A percentile compares a stretch with the other conserved stretches of the same genome.
Evolutionary conservation across 192 early-diverging fungal genomes (phyloP).

Genomic region (Mortierella claussenii): DNA sequence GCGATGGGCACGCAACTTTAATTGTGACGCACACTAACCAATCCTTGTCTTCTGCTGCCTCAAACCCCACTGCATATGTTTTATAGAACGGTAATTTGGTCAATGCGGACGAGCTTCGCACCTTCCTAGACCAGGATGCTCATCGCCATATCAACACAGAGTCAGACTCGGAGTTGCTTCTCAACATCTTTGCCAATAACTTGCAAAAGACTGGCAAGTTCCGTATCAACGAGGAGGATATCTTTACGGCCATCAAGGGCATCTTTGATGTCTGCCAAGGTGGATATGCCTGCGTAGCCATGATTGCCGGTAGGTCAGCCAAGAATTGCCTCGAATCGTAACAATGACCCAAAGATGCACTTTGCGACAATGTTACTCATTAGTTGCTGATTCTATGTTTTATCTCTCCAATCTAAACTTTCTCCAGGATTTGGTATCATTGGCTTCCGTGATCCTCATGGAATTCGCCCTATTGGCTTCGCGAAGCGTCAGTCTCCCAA

Average conservation of each 20-base stretch:
- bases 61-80: not conserved
- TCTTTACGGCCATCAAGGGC: conserved; percentile 90
- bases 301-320: conserved; percentile 88
- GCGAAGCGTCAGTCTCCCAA: conserved; percentile 75
- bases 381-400: too few relatives aligned
- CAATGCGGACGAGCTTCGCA: conserved; percentile 89
- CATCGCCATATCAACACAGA: conserved; percentile 99
- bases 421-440: conserved; percentile 91
- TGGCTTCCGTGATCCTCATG: conserved; percentile 94
- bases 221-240: conserved; percentile 98
- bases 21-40: not conserved
- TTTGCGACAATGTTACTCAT: too few relatives aligned
- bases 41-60: not conserved
- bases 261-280: conserved; percentile 88
- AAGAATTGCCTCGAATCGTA: too few relatives aligned
- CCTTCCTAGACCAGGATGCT: conserved; percentile 92
- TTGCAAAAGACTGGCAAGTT: conserved; percentile 97
- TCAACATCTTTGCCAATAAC: conserved; percentile 98
- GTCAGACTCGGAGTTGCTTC: conserved; percentile 97
- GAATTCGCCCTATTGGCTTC: conserved; percentile 96
- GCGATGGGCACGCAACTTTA: conserved; percentile 10
- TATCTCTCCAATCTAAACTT: too few relatives aligned
- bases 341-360: too few relatives aligned
- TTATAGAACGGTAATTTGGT: conserved; percentile 96
- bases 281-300: conserved; percentile 94